Percentiles rank a stretch among this genome's conserved stretches.
phyloP scores from a whole-genome alignment of 192 early-diverging fungal genomes.

The Chytriomyces confervae region DNA sequence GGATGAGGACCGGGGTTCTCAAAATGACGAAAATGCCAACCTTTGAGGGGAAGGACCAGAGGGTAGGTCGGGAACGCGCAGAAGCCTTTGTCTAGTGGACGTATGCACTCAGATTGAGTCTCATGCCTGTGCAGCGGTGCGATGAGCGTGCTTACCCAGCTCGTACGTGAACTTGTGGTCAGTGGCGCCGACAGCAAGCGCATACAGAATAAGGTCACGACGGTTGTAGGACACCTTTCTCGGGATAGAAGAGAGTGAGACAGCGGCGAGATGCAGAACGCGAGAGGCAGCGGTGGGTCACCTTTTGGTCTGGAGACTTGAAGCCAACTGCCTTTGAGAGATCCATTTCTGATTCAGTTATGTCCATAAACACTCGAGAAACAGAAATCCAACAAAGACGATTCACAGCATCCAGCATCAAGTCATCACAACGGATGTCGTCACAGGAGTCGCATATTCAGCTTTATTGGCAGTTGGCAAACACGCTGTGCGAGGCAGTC shows the following conservation, averaged over 20 bases:
- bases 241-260: neutral
- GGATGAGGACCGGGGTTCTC: constrained; percentile 58
- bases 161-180: constrained; percentile 76
- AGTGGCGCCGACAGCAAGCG: constrained; percentile 67
- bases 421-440: no score
- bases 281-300: neutral
- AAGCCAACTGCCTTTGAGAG: constrained; percentile 20
- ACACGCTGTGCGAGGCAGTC: no score
- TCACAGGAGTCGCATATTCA: no score
- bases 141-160: constrained; percentile 33
- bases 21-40: constrained; percentile 34
- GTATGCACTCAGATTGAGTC: neutral
- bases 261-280: neutral
- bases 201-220: constrained; percentile 76
- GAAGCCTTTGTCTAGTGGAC: constrained; percentile 58
- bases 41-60: constrained; percentile 68
- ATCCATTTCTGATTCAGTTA: neutral
- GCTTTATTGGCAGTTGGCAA: no score
- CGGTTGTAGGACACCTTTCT: constrained; percentile 17
- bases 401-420: no score
- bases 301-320: constrained; percentile 4
- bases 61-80: constrained; percentile 75
- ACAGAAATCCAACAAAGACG: no score
- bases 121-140: neutral
- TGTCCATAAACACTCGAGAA: no score